Percentiles rank a stretch among this genome's conserved stretches.
Conservation (phyloP, 768 basidiomycete species). For the Mrakia blollopis region DNA sequence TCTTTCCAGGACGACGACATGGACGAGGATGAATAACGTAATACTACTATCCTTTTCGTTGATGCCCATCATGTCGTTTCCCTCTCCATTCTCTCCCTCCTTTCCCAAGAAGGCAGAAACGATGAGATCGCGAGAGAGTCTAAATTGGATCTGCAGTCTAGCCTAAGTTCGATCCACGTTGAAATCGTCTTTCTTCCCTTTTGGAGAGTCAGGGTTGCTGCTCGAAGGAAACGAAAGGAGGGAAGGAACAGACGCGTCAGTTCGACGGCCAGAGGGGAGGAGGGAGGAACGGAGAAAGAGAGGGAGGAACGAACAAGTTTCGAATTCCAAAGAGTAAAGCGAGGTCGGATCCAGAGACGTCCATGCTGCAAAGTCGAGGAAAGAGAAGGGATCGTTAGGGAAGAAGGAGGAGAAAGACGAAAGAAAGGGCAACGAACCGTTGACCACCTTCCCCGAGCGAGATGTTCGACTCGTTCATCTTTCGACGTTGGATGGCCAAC, state of each 20-base stretch:
- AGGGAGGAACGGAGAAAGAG: neutral
- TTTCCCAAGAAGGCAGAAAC: no score
- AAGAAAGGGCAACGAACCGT: neutral
- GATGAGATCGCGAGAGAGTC: no score
- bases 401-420: neutral
- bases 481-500: neutral
- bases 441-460: neutral
- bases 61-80: neutral
- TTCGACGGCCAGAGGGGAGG: neutral
- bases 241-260: neutral
- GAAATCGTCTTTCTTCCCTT: neutral
- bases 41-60: no score
- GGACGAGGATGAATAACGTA: neutral
- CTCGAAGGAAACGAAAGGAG: neutral
- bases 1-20: neutral
- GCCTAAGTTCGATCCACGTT: neutral
- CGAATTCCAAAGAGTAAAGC: neutral
- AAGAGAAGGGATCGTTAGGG: neutral
- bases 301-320: neutral
- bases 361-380: neutral
- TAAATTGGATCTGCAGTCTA: no score
- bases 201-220: neutral
- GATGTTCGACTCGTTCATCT: constrained; percentile 1
- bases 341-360: neutral
- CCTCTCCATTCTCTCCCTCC: neutral